These are phyloP conservation scores for Monilinia polystroma DNA, from an alignment of 2,329 filamentous ascomycete species.

Conservation along the genomic window DNA sequence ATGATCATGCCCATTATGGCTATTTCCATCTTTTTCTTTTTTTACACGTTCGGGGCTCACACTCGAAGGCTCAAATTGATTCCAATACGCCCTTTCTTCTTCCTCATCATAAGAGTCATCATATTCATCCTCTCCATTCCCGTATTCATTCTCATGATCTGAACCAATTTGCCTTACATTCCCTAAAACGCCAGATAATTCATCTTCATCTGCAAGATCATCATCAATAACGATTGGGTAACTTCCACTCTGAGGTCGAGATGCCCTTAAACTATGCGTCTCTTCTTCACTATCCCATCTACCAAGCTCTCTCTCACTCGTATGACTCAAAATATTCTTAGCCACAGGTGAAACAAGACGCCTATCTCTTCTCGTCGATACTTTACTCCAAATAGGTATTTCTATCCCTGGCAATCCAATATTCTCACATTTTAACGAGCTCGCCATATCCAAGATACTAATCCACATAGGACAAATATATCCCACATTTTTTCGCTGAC, in stretches of 20 bases:
- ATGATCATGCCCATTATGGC: background rate
- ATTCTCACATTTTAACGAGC: constrained; percentile 67
- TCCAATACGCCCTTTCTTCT: constrained; percentile 10
- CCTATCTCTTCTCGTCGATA: background rate
- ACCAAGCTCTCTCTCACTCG: background rate
- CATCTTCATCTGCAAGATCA: constrained; percentile 14
- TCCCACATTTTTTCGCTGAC: constrained; percentile 72
- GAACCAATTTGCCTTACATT: background rate
- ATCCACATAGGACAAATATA: constrained; percentile 97
- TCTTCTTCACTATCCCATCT: constrained; percentile 13
- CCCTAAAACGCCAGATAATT: constrained; percentile 13
- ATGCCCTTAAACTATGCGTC: background rate
- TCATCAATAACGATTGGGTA: constrained; percentile 5
- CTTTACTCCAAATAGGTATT: constrained; percentile 8
- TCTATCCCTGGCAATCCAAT: constrained; percentile 69
- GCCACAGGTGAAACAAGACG: background rate
- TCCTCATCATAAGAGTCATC: constrained; percentile 17
- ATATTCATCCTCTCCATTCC: background rate
- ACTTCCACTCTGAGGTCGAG: constrained; percentile 4
- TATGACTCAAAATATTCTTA: background rate
- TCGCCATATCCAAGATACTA: constrained; percentile 78
- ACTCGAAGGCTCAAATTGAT: background rate
- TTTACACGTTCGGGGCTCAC: background rate
- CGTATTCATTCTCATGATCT: background rate
- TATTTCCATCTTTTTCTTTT: background rate